Conservation (phyloP, 805 yeast species). For the Sugiyamaella marilandica region DNA sequence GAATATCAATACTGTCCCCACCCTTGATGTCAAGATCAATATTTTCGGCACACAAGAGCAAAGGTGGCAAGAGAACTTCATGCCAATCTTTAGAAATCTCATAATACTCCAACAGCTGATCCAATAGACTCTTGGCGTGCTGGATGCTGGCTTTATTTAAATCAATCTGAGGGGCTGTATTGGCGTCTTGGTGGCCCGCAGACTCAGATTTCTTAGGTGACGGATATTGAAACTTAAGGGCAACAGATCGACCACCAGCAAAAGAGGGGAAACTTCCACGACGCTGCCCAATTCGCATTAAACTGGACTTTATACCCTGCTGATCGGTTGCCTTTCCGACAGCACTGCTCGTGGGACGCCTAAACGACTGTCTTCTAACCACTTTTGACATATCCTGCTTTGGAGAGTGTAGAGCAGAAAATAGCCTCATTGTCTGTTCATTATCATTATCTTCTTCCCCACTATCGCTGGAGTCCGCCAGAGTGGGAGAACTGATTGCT, state of each 20-base stretch:
- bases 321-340: slow-evolving; percentile 6
- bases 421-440: slow-evolving; percentile 24
- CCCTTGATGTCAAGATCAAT: slow-evolving; percentile 56
- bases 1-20: slow-evolving; percentile 75
- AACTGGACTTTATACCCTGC: slow-evolving; percentile 4
- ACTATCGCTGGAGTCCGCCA: slow-evolving; percentile 2
- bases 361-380: slow-evolving; percentile 4
- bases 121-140: slow-evolving; percentile 28
- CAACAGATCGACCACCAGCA: not conserved
- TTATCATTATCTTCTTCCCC: slow-evolving; percentile 20
- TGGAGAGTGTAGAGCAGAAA: slow-evolving; percentile 18
- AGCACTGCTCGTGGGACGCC: slow-evolving; percentile 23
- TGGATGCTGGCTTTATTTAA: slow-evolving; percentile 30
- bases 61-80: slow-evolving; percentile 43
- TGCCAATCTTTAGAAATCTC: slow-evolving; percentile 54
- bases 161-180: slow-evolving; percentile 19
- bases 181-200: not conserved
- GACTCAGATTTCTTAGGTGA: not conserved
- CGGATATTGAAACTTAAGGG: not conserved
- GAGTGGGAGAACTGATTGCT: slow-evolving; percentile 1
- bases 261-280: slow-evolving; percentile 17
- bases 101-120: slow-evolving; percentile 30
- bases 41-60: slow-evolving; percentile 51
- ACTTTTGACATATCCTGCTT: slow-evolving; percentile 5
- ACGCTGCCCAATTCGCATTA: slow-evolving; percentile 20